phyloP scores from a whole-genome alignment of 257 asterid species.

The Cynanchum wilfordii region DNA sequence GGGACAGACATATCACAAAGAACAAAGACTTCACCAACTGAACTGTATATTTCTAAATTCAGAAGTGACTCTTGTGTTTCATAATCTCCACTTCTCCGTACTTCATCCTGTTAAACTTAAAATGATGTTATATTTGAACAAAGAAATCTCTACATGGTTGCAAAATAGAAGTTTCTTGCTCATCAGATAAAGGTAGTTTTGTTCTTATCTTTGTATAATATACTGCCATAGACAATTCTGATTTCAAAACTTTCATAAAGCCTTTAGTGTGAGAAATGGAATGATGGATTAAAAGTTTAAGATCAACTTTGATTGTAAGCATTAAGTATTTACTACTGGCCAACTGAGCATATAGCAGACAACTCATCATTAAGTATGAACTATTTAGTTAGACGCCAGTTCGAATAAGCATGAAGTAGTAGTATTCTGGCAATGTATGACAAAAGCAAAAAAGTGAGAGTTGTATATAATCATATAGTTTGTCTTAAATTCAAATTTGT shows the following conservation, averaged over 20 bases:
- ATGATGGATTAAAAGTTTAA: background rate
- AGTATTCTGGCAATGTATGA: background rate
- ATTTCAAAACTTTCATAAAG: background rate
- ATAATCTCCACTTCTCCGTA: conserved; percentile 34
- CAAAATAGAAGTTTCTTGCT: background rate
- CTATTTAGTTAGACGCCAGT: background rate
- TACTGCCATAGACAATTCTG: background rate
- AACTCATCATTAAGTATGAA: background rate
- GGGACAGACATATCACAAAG: conserved; percentile 54
- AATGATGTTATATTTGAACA: background rate
- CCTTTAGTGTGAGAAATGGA: background rate
- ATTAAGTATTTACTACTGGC: background rate
- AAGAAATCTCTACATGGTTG: background rate
- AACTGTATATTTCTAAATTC: conserved; percentile 27
- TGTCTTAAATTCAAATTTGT: background rate
- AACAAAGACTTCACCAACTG: conserved; percentile 51
- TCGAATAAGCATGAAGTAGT: background rate
- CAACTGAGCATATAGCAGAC: background rate
- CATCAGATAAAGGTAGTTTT: background rate
- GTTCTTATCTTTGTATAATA: background rate
- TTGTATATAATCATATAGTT: background rate
- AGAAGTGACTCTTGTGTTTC: conserved; percentile 27
- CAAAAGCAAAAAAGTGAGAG: background rate
- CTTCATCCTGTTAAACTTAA: conserved; percentile 42
- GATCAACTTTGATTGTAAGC: background rate